These are phyloP conservation scores for Neoscytalidium dimidiatum DNA, from an alignment of 2,329 filamentous ascomycete genomes.

Conservation along the genomic window DNA sequence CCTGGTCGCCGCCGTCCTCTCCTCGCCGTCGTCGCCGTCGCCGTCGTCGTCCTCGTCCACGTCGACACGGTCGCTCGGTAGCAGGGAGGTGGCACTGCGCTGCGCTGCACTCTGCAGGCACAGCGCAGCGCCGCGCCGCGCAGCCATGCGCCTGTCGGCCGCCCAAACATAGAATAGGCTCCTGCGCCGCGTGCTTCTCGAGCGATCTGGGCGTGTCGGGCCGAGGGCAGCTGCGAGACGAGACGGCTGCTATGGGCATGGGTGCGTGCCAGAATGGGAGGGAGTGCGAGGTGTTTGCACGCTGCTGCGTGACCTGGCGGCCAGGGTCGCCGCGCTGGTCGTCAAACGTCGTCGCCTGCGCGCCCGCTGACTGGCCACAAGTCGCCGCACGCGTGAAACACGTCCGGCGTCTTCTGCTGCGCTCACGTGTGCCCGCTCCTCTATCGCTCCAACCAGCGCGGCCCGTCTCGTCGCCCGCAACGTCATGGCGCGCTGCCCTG, in stretches of 20 bases:
- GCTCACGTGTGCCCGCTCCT: not conserved
- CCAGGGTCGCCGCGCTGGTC: not conserved
- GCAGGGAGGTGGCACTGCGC: not conserved
- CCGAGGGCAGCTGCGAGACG: not conserved
- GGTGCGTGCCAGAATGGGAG: not conserved
- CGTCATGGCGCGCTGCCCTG: slow-evolving; percentile 14
- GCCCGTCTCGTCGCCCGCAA: not conserved
- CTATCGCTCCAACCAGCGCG: not conserved
- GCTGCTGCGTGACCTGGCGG: slow-evolving; percentile 4
- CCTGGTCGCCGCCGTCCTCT: not conserved
- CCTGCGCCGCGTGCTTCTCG: not conserved
- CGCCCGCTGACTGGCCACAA: not conserved
- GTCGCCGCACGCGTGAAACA: not conserved
- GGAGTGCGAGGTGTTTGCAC: slow-evolving; percentile 1
- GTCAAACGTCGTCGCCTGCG: not conserved
- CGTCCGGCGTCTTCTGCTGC: not conserved
- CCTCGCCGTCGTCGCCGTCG: not conserved
- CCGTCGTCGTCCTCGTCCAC: not conserved
- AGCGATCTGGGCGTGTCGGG: not conserved
- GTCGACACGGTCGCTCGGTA: not conserved
- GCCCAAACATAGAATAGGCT: slow-evolving; percentile 5
- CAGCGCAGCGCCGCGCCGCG: not conserved
- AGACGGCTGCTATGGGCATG: not conserved
- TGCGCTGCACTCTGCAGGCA: slow-evolving; percentile 5
- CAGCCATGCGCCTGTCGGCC: not conserved